Evolutionary conservation across 306 rosid genomes (phyloP).

Genomic region (Begonia masoniana): DNA sequence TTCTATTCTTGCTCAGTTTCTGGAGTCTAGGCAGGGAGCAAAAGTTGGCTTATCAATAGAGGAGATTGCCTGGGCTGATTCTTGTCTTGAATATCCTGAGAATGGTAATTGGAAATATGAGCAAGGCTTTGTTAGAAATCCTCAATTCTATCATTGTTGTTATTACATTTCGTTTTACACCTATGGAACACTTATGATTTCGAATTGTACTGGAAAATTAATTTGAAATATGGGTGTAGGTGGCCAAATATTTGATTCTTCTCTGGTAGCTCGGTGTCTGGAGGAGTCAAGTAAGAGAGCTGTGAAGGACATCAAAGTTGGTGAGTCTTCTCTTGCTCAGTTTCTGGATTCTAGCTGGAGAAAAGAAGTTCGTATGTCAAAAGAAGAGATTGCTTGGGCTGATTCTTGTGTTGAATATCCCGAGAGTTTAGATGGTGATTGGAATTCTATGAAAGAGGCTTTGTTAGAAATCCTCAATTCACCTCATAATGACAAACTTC

Average conservation of each 20-base stretch:
- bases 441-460: slow-evolving; percentile 6
- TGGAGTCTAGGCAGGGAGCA: too few relatives aligned
- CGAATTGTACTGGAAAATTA: too few relatives aligned
- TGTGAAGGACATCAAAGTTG: too few relatives aligned
- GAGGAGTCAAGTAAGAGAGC: too few relatives aligned
- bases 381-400: slow-evolving; percentile 13
- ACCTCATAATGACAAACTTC: background rate
- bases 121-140: slow-evolving; percentile 4
- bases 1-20: too few relatives aligned
- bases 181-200: too few relatives aligned
- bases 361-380: slow-evolving; percentile 5
- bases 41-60: slow-evolving; percentile 1
- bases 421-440: slow-evolving; percentile 5
- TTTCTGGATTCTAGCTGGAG: too few relatives aligned
- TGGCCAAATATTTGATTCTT: too few relatives aligned
- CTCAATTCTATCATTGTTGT: background rate
- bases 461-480: slow-evolving; percentile 6
- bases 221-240: too few relatives aligned
- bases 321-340: too few relatives aligned
- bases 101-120: slow-evolving; percentile 8
- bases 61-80: slow-evolving; percentile 13
- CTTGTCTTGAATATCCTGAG: slow-evolving; percentile 9
- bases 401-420: slow-evolving; percentile 11
- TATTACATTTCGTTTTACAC: too few relatives aligned
- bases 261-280: too few relatives aligned